Evolutionary conservation across 2,329 filamentous ascomycete species (phyloP), one percentile per base, ranked within the genome.

Genomic region (Macrophomina phaseolina): DNA sequence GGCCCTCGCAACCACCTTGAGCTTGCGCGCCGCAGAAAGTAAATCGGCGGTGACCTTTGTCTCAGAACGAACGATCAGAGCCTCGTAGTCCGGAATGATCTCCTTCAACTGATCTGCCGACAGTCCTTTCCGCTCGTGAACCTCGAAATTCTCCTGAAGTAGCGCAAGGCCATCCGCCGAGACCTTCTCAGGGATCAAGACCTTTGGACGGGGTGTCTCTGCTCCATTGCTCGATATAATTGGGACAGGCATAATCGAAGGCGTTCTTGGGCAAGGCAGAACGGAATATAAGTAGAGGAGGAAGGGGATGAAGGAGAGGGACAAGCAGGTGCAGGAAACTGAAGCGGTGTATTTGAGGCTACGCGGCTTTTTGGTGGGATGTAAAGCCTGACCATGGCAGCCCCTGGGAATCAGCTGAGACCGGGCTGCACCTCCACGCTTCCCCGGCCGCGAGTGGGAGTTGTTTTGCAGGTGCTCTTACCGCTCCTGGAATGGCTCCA

Each of bases 181-280:
- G 52, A 94, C 85, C 76, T 93, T 93, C 75, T 94, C 91, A 1
- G 91, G 89, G 48, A 94, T 90, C 34, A 95, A 86, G 69, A 94
- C 82, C 73, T 84, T 86, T 1, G 82, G 79, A 48, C 75, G 78
- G 23, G 72, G 67, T 36, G 70, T 48, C 32, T 73, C 69, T 12
- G 63, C 32, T n/a, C 71, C 70, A 60, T 71, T 71, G 52, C 62
- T 63, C 9, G 65, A 45, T 18, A 71, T 23, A 7, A 38, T 68
- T 34, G 73, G 65, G 40, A 77, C 74, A 34, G 76, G 67, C 78
- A 79, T 80, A 42, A n/a, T 51, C 69, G 66, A 53, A 18, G 18
- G 36, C 8, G 5, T 34, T 8, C 40, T 18, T 14, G n/a, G 12
- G 34, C 4, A 9, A 12, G 28, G 14, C 18, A 36, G 30, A 18